Evolutionary conservation across 2,329 filamentous ascomycete genomes (phyloP).

Genomic region (Gaeumannomyces sp.): DNA sequence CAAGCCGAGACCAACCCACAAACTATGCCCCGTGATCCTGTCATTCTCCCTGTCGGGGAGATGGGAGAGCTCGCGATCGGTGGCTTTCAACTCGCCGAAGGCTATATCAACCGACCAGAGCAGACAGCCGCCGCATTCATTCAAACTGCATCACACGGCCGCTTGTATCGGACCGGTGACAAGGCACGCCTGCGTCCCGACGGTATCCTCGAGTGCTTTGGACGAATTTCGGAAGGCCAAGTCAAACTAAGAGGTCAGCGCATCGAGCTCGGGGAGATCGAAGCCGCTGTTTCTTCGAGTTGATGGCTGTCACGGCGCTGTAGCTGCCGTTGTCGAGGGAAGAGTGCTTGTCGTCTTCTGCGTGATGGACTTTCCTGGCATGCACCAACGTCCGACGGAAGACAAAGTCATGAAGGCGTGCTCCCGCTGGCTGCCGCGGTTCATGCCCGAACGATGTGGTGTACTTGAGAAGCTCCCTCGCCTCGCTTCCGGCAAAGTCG

Average conservation of each 20-base stretch:
- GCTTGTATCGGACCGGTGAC: conserved; percentile 79
- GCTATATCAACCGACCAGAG: conserved; percentile 75
- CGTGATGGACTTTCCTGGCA: conserved; percentile 36
- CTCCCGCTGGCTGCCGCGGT: conserved; percentile 68
- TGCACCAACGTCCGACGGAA: neutral
- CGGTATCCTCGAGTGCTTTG: conserved; percentile 75
- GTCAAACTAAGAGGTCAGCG: conserved; percentile 82
- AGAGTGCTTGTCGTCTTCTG: conserved; percentile 67
- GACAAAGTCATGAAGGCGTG: conserved; percentile 51
- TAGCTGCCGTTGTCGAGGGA: conserved; percentile 61
- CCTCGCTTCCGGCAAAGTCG: conserved; percentile 77
- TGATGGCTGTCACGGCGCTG: conserved; percentile 55
- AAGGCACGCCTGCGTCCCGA: conserved; percentile 62
- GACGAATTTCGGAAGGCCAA: conserved; percentile 72
- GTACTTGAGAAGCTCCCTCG: conserved; percentile 61
- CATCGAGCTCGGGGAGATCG: conserved; percentile 73
- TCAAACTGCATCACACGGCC: conserved; percentile 53
- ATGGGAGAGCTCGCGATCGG: conserved; percentile 77
- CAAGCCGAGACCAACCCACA: neutral
- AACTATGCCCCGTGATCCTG: conserved; percentile 25
- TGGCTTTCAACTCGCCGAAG: conserved; percentile 70
- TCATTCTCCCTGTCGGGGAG: conserved; percentile 58
- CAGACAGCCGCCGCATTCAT: conserved; percentile 71
- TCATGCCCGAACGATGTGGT: conserved; percentile 75
- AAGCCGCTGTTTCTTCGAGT: conserved; percentile 61